These are phyloP conservation scores for Amylostereum areolatum DNA, from an alignment of 1,284 basidiomycete species.

Conservation along the genomic window DNA sequence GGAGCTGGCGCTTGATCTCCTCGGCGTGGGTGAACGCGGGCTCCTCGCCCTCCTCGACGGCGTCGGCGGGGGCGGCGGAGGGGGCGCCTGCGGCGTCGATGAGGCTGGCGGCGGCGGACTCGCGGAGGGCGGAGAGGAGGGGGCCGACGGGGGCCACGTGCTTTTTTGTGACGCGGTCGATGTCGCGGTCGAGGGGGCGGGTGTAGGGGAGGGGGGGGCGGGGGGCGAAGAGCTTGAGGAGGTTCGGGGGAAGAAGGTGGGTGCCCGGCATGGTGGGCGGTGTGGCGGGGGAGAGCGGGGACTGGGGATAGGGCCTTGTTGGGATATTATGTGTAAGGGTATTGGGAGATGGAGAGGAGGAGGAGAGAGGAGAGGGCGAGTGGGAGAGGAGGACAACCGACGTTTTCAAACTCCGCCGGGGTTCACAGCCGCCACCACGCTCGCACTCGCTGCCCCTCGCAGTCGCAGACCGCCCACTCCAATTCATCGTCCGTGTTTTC, in stretches of 20 bases:
- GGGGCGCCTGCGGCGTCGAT: conserved; percentile 39
- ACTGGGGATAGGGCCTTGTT: neutral
- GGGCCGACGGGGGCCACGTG: conserved; percentile 68
- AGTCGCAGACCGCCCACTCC: too few relatives aligned
- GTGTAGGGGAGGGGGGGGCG: conserved; percentile 82
- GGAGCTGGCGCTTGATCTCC: conserved; percentile 72
- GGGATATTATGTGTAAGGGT: too few relatives aligned
- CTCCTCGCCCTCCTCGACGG: conserved; percentile 78
- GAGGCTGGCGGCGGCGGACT: conserved; percentile 67
- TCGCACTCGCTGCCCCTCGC: too few relatives aligned
- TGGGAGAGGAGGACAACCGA: too few relatives aligned
- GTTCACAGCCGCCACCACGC: too few relatives aligned
- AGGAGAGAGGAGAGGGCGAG: too few relatives aligned
- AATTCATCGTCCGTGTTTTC: too few relatives aligned
- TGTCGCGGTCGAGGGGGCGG: conserved; percentile 79
- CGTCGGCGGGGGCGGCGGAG: conserved; percentile 28
- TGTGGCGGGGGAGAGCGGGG: neutral
- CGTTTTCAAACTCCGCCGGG: too few relatives aligned
- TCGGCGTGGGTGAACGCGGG: conserved; percentile 72
- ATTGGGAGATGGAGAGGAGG: too few relatives aligned
- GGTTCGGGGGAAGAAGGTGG: conserved; percentile 86
- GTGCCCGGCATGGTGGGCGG: conserved; percentile 66
- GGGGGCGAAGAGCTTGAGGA: conserved; percentile 91
- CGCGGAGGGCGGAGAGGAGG: conserved; percentile 69
- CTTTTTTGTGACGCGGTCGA: conserved; percentile 67